These are phyloP conservation scores for Monosporascus sp. DNA, from an alignment of 2,329 filamentous ascomycete genomes.

Conservation along the genomic window DNA sequence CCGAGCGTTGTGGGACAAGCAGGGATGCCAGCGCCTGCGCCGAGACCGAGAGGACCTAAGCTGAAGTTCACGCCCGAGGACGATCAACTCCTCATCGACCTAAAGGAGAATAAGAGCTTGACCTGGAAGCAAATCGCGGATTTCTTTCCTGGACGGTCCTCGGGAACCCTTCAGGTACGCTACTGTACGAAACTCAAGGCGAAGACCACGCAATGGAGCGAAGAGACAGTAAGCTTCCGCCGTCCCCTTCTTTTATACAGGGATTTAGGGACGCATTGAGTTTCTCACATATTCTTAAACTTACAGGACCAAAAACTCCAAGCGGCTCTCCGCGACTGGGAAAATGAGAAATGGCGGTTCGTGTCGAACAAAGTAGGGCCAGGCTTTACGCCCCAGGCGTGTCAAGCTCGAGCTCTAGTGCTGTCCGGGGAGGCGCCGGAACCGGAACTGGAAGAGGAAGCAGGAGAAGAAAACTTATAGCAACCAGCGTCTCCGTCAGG, in stretches of 20 bases:
- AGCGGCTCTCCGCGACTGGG: constrained; percentile 75
- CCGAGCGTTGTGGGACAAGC: constrained; percentile 82
- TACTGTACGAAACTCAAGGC: constrained; percentile 95
- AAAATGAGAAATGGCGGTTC: constrained; percentile 89
- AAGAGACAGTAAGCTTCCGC: constrained; percentile 71
- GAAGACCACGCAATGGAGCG: constrained; percentile 89
- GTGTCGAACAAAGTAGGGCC: constrained; percentile 86
- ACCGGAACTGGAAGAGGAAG: constrained; percentile 17
- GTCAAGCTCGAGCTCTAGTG: constrained; percentile 73
- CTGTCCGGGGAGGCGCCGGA: constrained; percentile 39
- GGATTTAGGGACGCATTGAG: constrained; percentile 5
- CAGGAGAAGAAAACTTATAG: constrained; percentile 40
- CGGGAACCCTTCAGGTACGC: constrained; percentile 84
- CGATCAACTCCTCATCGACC: constrained; percentile 78
- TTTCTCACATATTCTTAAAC: constrained; percentile 5
- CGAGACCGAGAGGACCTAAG: constrained; percentile 79
- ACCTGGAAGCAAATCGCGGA: constrained; percentile 98
- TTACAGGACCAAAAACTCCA: constrained; percentile 70
- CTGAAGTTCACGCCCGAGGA: constrained; percentile 92
- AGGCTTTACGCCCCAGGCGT: constrained; percentile 82
- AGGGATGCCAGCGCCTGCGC: constrained; percentile 81
- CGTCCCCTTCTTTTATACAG: constrained; percentile 2
- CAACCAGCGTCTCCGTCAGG: constrained; percentile 51
- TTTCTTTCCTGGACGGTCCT: constrained; percentile 88
- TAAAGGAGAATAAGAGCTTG: constrained; percentile 91